Conservation (phyloP, 306 rosid species). For the Citrullus amarus region DNA sequence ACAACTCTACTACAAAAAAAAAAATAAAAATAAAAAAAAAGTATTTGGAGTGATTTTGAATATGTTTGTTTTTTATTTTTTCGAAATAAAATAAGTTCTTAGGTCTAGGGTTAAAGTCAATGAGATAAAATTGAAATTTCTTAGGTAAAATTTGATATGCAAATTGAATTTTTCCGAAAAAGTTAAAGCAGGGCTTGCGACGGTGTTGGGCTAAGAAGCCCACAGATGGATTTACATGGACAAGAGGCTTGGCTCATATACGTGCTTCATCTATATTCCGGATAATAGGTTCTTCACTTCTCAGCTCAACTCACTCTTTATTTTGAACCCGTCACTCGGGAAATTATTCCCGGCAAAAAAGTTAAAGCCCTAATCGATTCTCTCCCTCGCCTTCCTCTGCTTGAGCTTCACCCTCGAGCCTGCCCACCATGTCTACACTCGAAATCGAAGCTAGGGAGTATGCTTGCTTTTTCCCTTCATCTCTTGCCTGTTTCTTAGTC, state of each 20-base stretch:
- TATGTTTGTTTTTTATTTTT: too few species aligned
- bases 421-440: slow-evolving; percentile 57
- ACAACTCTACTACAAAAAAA: too few species aligned
- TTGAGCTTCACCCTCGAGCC: neutral
- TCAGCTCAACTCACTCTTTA: neutral
- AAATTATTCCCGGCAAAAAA: slow-evolving; percentile 1
- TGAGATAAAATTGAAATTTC: too few species aligned
- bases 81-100: too few species aligned
- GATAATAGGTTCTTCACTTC: neutral
- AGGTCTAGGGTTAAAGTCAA: too few species aligned
- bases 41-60: too few species aligned
- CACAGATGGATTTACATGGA: neutral
- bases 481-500: neutral
- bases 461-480: slow-evolving; percentile 6
- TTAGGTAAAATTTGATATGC: too few species aligned
- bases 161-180: too few species aligned
- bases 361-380: neutral
- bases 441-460: slow-evolving; percentile 99
- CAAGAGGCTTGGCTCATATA: neutral
- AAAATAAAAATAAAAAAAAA: too few species aligned
- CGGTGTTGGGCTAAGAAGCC: neutral
- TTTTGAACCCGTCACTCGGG: neutral
- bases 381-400: neutral
- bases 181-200: neutral
- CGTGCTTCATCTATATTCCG: neutral